Base-by-base conservation (phyloP, 1,139 yeast species). In the Zygoascus meyerae region DNA sequence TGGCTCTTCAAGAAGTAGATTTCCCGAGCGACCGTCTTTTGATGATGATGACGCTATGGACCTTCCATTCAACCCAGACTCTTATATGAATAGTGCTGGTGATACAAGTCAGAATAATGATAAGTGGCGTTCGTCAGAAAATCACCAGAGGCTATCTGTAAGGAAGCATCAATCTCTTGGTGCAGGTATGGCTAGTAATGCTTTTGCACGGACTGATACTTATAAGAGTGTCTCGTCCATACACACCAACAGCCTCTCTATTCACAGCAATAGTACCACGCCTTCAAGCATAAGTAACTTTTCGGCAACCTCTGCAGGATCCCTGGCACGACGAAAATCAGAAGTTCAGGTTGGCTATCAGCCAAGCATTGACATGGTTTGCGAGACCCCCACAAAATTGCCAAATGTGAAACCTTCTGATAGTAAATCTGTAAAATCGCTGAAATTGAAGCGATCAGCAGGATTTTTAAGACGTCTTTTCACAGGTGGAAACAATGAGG, bases 251-350 rank as follows among this genome's bases (percentile, higher is more conserved):
- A 46, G 55, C 9, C 47, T 56, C 12, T 59, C 63, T 2, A 48
- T 54, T 14, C 46, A 48, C 12, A 55, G 59, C 41, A 42, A 47
- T 34, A 55, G 59, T 40, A 55, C 63, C 3, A 52, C 58, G 5
- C 57, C 61, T 3, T 69, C 75, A 5, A 60, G 70, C 10, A 61
- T 72, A 65, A 73, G 77, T 39, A 51, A 49, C 60, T 76, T 85
- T 49, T 83, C 94, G 68, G 95, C 95, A 3, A 86, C 95, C 0
- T 83, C 94, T 57, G 95, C 95, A 2, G 95, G 95, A 0, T 85
- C 95, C 10, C 79, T 81, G 52, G 78, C 81, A 46, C 75, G 95
- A 58, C 92, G 86, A 60, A 81, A 78, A 58, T 71, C 45, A 17
- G 48, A 45, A 12, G 44, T 46, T 3, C 31, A 14, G 9, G 15